Conservation (phyloP, 2,329 filamentous ascomycete genomes). For the Neonectria sp. region DNA sequence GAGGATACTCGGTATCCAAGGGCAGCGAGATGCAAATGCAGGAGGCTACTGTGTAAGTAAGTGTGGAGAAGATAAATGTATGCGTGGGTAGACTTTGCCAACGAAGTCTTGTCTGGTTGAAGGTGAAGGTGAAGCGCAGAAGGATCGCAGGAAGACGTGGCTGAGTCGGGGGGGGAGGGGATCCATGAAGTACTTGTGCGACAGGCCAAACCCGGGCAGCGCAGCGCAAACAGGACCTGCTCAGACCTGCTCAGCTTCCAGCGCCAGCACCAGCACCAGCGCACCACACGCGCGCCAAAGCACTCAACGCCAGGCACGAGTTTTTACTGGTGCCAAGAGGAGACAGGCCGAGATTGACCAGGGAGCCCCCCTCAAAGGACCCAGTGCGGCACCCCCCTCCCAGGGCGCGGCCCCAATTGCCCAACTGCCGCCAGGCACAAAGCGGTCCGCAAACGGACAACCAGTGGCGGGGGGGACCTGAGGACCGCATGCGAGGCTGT, state of each 20-base stretch:
- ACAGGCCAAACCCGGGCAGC: slow-evolving; percentile 24
- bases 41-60: slow-evolving; percentile 35
- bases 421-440: slow-evolving; percentile 33
- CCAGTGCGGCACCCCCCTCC: slow-evolving; percentile 13
- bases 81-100: slow-evolving; percentile 66
- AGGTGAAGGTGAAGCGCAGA: slow-evolving; percentile 41
- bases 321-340: slow-evolving; percentile 28
- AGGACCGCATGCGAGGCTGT: slow-evolving; percentile 36
- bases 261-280: slow-evolving; percentile 14
- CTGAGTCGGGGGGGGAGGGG: slow-evolving; percentile 33
- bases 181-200: slow-evolving; percentile 44
- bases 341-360: slow-evolving; percentile 33
- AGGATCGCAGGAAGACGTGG: slow-evolving; percentile 33
- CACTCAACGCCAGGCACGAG: slow-evolving; percentile 24
- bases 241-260: no score
- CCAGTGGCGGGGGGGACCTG: slow-evolving; percentile 9
- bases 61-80: slow-evolving; percentile 42
- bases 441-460: slow-evolving; percentile 28
- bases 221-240: slow-evolving; percentile 29
- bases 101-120: slow-evolving; percentile 62
- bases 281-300: slow-evolving; percentile 17
- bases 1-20: slow-evolving; percentile 49
- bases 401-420: slow-evolving; percentile 22
- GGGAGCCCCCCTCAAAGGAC: slow-evolving; percentile 9
- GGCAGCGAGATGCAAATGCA: slow-evolving; percentile 29